Evolutionary conservation across 1,139 yeast species (phyloP), one percentile per base, ranked within the genome.

Genomic region (Geotrichum siamense): DNA sequence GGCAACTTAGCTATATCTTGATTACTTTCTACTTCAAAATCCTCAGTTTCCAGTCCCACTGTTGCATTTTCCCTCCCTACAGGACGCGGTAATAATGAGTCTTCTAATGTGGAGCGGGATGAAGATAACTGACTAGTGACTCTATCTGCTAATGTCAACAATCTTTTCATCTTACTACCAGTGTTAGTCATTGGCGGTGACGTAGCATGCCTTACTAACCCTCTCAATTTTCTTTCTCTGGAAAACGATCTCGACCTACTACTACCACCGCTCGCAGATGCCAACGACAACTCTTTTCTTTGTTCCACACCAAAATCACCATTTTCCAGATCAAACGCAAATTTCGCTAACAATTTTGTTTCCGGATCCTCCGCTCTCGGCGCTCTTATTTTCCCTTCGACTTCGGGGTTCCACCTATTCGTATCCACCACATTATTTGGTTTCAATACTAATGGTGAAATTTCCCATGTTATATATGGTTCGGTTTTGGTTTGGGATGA

Each of bases 381-480:
- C 12, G 12, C 27, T 25, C 27, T 25, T 25, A 16, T 39, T 23
- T 23, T 32, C 12, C 32, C 32, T 12, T 39, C 38, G 9, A 16
- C n/a, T n/a, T n/a, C n/a, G 21, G 9, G 21, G 21, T 3, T 36
- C 23, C 5, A 26, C 32, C 22, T 13, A 13, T 32, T 39, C 23
- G 10, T 8, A 9, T 26, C 35, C n/a, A 23, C 17, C 32, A 8
- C 32, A n/a, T 8, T 5, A 8, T 6, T 20, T 19, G 37, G 16
- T 33, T 33, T 33, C 5, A 16, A 20, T 8, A 33, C 15, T 4
- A 33, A 38, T 9, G 45, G 28, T 3, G 45, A 41, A 12, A 37
- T 21, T 25, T 41, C 41, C 45, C 45, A 41, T 3, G 38, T 30
- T 4, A 41, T 29, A n/a, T 37, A 37, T 5, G 45, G 41, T 30